Conservation (phyloP, 2,329 filamentous ascomycete genomes). For the Arthroderma sp. region DNA sequence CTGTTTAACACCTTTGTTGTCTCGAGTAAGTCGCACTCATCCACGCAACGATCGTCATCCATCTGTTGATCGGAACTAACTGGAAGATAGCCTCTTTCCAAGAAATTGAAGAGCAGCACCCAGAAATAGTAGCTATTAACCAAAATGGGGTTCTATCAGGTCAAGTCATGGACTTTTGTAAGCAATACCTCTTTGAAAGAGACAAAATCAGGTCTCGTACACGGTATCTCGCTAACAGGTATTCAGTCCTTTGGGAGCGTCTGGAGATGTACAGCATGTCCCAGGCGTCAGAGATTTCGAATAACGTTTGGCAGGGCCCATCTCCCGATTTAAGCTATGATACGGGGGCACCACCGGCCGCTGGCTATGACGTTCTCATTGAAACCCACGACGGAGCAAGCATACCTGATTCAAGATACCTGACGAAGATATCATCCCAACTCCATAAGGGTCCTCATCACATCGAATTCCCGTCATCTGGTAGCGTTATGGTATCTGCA, state of each 20-base stretch:
- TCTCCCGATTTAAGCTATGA: slow-evolving; percentile 47
- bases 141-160: slow-evolving; percentile 60
- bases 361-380: slow-evolving; percentile 66
- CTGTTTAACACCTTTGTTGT: slow-evolving; percentile 78
- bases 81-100: slow-evolving; percentile 46
- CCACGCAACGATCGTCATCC: background rate
- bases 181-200: slow-evolving; percentile 18
- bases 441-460: slow-evolving; percentile 41
- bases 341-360: slow-evolving; percentile 38
- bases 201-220: background rate
- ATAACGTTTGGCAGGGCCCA: slow-evolving; percentile 82
- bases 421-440: slow-evolving; percentile 52
- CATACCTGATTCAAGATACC: slow-evolving; percentile 55
- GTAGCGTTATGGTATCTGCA: slow-evolving; percentile 75
- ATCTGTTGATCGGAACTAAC: slow-evolving; percentile 12
- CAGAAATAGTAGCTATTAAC: slow-evolving; percentile 63
- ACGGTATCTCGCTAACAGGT: slow-evolving; percentile 12
- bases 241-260: slow-evolving; percentile 62
- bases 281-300: slow-evolving; percentile 71
- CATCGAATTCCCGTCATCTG: slow-evolving; percentile 83
- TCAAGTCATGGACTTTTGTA: slow-evolving; percentile 70
- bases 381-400: slow-evolving; percentile 79
- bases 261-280: slow-evolving; percentile 92
- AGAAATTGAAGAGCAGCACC: slow-evolving; percentile 58
- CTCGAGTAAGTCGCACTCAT: slow-evolving; percentile 36